Evolutionary conservation across 2,329 filamentous ascomycete genomes (phyloP).

Genomic region (Clarireedia hainanense): DNA sequence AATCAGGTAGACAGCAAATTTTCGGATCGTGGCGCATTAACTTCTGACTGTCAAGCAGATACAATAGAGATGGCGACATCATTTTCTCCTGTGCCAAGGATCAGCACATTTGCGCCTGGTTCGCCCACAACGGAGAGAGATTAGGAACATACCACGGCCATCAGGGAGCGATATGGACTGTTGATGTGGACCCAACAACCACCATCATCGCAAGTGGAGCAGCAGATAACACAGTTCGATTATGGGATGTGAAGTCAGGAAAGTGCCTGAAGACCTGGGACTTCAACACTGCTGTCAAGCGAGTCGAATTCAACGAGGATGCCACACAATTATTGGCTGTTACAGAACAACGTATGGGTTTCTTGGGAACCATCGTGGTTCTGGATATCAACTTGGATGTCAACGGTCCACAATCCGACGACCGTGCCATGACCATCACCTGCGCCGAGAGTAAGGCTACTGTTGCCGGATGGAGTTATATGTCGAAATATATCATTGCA

Average conservation of each 20-base stretch:
- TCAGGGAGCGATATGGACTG: conserved; percentile 96
- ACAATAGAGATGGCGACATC: conserved; percentile 91
- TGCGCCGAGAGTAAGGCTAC: conserved; percentile 96
- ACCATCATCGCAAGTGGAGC: conserved; percentile 90
- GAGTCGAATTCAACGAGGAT: conserved; percentile 95
- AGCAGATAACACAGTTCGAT: conserved; percentile 94
- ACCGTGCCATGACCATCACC: conserved; percentile 78
- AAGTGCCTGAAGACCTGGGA: conserved; percentile 96
- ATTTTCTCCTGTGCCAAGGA: conserved; percentile 96
- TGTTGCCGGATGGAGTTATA: conserved; percentile 92
- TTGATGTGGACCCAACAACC: conserved; percentile 89
- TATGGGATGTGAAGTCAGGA: conserved; percentile 94
- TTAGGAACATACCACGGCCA: conserved; percentile 95
- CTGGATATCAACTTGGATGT: conserved; percentile 81
- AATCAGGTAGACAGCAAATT: conserved; percentile 57
- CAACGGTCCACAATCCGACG: conserved; percentile 74
- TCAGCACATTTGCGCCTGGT: conserved; percentile 96
- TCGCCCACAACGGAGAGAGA: conserved; percentile 93
- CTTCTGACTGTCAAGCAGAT: conserved; percentile 41
- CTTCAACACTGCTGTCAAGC: conserved; percentile 93
- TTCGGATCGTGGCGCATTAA: conserved; percentile 6
- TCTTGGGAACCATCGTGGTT: conserved; percentile 88
- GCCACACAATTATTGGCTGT: conserved; percentile 85
- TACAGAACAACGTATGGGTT: conserved; percentile 97
- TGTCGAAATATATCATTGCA: conserved; percentile 93